Evolutionary conservation across 495 filamentous ascomycete genomes (phyloP).

Genomic region (Penicillium odoratum): DNA sequence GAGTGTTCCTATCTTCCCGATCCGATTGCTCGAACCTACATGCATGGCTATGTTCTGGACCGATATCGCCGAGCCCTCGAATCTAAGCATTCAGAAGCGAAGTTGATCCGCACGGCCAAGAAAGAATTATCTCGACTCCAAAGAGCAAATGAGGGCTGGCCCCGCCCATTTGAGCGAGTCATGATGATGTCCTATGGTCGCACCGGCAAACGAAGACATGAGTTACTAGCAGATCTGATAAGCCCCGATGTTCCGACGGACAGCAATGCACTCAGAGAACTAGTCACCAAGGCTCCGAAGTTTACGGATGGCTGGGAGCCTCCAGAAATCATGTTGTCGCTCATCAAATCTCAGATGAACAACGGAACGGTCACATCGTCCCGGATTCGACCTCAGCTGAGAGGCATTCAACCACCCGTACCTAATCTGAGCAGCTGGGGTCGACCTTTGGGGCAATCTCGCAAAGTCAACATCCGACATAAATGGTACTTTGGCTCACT

Average conservation of each 20-base stretch:
- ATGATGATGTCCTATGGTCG: conserved; percentile 73
- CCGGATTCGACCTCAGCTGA: conserved; percentile 32
- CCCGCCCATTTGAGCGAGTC: conserved; percentile 60
- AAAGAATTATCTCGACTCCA: conserved; percentile 40
- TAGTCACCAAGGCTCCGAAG: conserved; percentile 16
- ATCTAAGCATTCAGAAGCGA: conserved; percentile 10
- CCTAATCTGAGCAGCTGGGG: conserved; percentile 66
- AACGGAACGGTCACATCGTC: conserved; percentile 23
- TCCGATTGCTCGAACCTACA: conserved; percentile 59
- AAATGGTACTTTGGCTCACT: conserved; percentile 60
- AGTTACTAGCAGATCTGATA: conserved; percentile 56
- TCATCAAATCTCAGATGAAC: conserved; percentile 41
- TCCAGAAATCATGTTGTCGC: conserved; percentile 29
- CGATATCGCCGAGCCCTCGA: conserved; percentile 51
- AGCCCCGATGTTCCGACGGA: conserved; percentile 31
- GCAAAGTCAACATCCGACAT: conserved; percentile 57
- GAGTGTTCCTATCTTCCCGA: conserved; percentile 86
- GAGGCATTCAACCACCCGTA: conserved; percentile 48
- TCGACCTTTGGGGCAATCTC: conserved; percentile 50
- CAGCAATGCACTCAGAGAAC: conserved; percentile 22
- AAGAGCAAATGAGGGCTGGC: conserved; percentile 66
- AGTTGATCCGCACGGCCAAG: conserved; percentile 27
- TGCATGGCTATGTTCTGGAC: conserved; percentile 54
- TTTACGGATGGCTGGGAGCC: conserved; percentile 41
- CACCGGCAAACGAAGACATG: conserved; percentile 62